phyloP scores from a whole-genome alignment of 352 stramenopile species.

The Phytophthora podocarpi region DNA sequence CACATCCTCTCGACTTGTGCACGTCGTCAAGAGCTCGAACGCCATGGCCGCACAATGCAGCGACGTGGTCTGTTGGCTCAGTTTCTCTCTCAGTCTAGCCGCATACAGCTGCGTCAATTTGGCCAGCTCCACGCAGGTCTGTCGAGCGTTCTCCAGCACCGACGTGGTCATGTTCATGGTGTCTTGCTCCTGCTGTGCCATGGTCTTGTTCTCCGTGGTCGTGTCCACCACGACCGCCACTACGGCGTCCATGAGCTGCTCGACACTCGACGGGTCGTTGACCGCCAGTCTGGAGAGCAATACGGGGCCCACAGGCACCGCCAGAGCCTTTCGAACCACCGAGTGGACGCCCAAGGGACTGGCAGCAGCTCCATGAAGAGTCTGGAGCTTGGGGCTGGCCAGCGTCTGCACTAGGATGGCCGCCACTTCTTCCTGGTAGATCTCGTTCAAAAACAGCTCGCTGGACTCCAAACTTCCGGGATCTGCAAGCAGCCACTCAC shows the following conservation, averaged over 20 bases:
- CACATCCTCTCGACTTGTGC: constrained; percentile 28
- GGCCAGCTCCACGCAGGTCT: constrained; percentile 40
- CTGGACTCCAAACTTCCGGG: constrained; percentile 28
- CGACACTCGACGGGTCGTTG: constrained; percentile 53
- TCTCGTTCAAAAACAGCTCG: constrained; percentile 58
- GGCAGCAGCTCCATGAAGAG: constrained; percentile 12
- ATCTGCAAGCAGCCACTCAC: constrained; percentile 32
- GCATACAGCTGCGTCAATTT: constrained; percentile 48
- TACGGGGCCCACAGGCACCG: constrained; percentile 43
- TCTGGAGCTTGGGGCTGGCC: constrained; percentile 38
- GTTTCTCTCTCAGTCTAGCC: constrained; percentile 31
- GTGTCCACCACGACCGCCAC: constrained; percentile 34
- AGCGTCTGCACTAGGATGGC: constrained; percentile 55
- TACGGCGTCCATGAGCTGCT: constrained; percentile 45
- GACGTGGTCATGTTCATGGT: constrained; percentile 7
- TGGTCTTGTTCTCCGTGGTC: constrained; percentile 16
- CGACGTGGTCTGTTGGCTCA: constrained; percentile 35
- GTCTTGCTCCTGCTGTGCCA: constrained; percentile 42
- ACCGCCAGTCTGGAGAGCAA: constrained; percentile 50
- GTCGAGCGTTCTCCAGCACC: constrained; percentile 21
- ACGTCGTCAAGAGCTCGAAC: constrained; percentile 23
- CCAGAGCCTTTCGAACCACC: constrained; percentile 29
- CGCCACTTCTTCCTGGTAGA: constrained; percentile 64
- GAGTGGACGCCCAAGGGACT: constrained; percentile 13
- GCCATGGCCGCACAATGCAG: constrained; percentile 32